Evolutionary conservation across 108 stramenopile genomes (phyloP).

Genomic region (Cyclostephanos invisitatus): DNA sequence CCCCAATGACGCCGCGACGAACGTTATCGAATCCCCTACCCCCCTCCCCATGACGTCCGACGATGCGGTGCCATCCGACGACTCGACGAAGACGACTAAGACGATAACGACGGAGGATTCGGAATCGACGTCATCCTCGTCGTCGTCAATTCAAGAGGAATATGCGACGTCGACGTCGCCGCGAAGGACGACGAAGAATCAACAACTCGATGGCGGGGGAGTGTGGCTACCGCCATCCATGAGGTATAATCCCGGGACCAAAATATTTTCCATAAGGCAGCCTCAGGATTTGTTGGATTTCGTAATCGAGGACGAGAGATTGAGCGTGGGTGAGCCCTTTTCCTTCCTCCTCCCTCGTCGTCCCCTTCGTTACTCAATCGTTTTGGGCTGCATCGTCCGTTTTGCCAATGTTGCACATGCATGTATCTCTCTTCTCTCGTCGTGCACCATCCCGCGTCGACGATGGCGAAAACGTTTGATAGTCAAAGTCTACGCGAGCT

Average conservation of each 20-base stretch:
- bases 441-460: neutral
- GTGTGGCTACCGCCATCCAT: conserved; percentile 33
- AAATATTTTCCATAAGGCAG: conserved; percentile 30
- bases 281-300: conserved; percentile 54
- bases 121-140: too few species aligned
- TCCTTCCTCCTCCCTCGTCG: too few species aligned
- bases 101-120: too few species aligned
- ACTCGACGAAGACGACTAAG: too few species aligned
- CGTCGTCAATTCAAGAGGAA: too few species aligned
- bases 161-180: too few species aligned
- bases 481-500: conserved; percentile 47
- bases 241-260: neutral
- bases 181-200: neutral
- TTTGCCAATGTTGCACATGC: neutral
- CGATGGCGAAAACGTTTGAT: neutral
- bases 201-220: conserved; percentile 11
- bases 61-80: too few species aligned
- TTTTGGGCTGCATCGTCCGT: too few species aligned
- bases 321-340: conserved; percentile 36
- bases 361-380: too few species aligned
- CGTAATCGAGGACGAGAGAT: conserved; percentile 48
- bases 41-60: too few species aligned
- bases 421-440: neutral
- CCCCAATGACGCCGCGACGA: neutral
- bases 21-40: too few species aligned